Evolutionary conservation across 1,139 yeast genomes (phyloP), one percentile per base, ranked within the genome.

Genomic region (Candida smagusa): DNA sequence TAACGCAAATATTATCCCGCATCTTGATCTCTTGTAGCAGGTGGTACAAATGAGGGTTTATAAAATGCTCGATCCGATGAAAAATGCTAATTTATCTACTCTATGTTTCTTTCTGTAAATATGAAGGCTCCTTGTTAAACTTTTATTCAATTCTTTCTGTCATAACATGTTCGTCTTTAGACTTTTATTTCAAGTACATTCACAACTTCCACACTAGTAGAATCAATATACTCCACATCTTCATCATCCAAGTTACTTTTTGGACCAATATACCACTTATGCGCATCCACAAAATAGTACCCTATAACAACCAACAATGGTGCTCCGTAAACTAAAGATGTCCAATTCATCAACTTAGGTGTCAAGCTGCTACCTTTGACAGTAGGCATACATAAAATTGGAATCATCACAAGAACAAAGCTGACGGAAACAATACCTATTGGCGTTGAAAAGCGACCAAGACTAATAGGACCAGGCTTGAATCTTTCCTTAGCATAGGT

Each of bases 221-320:
- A 23, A 23, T 23, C 11, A 3, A n/a, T 3, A n/a, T 23, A 48
- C 3, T 45, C 44, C 31, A 65, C 38, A 33, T 60, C 61, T 7
- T 52, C 60, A 9, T 50, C 61, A 35, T 69, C 78, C 49, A 77
- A 59, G 54, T 79, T 79, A 48, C 79, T 69, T 57, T 68, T 76
- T 31, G 89, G 89, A n/a, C 89, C 89, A 36, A 62, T 59, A 64
- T 81, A 83, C 72, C 81, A 72, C 51, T 73, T 79, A 48, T 69
- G 77, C 21, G 88, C 89, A 48, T 77, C 79, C 8, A 72, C 58
- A 36, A 59, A 53, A 53, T 63, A 83, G 78, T 83, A 83, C 1
- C 67, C 48, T 16, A 69, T 49, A 2, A 79, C 75, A 25, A 80
- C 39, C 13, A 76, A 49, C 72, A 81, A 64, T 9, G 86, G 79